Evolutionary conservation across 345 rosid species (phyloP).

Genomic region (Arabis hirsuta): DNA sequence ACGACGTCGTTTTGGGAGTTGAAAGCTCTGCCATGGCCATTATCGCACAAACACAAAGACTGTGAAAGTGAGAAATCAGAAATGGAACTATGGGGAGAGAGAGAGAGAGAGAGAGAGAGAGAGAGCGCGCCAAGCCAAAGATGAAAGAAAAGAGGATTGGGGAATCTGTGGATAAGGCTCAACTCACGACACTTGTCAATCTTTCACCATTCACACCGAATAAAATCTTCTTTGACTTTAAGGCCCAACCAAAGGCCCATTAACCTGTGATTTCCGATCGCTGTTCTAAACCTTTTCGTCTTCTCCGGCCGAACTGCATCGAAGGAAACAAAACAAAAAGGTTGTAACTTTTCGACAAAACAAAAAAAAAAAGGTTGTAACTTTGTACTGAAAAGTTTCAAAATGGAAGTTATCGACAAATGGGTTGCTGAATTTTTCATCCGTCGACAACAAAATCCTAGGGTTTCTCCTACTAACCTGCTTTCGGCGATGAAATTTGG

Average conservation of each 20-base stretch:
- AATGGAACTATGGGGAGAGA: constrained; percentile 22
- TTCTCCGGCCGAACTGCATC: constrained; percentile 25
- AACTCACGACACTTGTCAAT: constrained; percentile 63
- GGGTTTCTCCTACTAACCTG: constrained; percentile 5
- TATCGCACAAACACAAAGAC: constrained; percentile 40
- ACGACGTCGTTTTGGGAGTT: constrained; percentile 47
- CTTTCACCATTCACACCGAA: constrained; percentile 38
- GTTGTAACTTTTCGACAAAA: not conserved
- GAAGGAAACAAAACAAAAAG: not conserved
- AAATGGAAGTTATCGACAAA: constrained; percentile 12
- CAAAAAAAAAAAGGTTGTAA: not conserved
- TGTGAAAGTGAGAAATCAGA: constrained; percentile 32
- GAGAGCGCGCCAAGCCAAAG: constrained; percentile 39
- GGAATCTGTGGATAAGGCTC: constrained; percentile 52
- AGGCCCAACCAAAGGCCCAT: constrained; percentile 40
- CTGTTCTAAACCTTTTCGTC: constrained; percentile 25
- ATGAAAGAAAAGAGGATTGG: constrained; percentile 29
- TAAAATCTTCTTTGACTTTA: constrained; percentile 19
- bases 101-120: constrained; percentile 9
- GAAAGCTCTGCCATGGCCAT: constrained; percentile 82
- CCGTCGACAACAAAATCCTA: constrained; percentile 31
- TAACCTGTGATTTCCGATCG: not conserved
- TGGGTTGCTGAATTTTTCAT: constrained; percentile 32
- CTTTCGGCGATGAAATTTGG: constrained; percentile 20
- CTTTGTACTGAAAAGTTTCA: not conserved